Evolutionary conservation across 352 stramenopile species (phyloP).

Genomic region (Globisporangium mamillatum): DNA sequence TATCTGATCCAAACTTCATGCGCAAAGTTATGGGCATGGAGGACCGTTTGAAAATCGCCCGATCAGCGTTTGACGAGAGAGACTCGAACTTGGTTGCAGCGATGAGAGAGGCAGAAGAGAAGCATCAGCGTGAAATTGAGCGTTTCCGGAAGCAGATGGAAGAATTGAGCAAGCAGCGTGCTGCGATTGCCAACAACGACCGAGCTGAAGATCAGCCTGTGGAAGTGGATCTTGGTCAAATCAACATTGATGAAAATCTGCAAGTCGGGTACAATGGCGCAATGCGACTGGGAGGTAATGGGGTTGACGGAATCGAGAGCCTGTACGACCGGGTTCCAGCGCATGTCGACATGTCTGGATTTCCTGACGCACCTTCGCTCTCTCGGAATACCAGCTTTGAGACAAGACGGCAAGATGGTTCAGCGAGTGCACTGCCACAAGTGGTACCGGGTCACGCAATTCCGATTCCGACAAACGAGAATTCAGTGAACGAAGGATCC

Average conservation of each 20-base stretch:
- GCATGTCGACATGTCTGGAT: neutral
- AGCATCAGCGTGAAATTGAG: constrained; percentile 82
- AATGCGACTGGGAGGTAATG: neutral
- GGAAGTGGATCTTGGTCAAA: constrained; percentile 14
- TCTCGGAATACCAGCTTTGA: constrained; percentile 14
- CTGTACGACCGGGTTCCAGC: constrained; percentile 1
- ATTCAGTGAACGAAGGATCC: constrained; percentile 1
- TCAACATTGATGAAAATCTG: constrained; percentile 17
- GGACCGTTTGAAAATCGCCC: constrained; percentile 57
- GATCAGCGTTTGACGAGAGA: constrained; percentile 59
- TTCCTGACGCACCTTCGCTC: neutral
- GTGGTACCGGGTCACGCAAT: neutral
- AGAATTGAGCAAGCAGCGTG: constrained; percentile 77
- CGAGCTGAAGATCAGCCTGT: constrained; percentile 22
- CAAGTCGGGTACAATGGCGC: constrained; percentile 6
- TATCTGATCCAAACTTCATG: constrained; percentile 48
- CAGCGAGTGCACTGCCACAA: neutral
- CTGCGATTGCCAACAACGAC: constrained; percentile 40
- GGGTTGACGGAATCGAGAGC: neutral
- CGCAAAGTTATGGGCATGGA: constrained; percentile 66
- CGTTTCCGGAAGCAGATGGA: constrained; percentile 82
- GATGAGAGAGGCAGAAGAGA: constrained; percentile 77
- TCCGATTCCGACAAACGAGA: neutral
- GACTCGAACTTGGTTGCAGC: constrained; percentile 68
- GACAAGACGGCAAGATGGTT: constrained; percentile 4